These are phyloP conservation scores for Tylopilus subfusipes DNA, from an alignment of 768 basidiomycete genomes.

Conservation along the genomic window DNA sequence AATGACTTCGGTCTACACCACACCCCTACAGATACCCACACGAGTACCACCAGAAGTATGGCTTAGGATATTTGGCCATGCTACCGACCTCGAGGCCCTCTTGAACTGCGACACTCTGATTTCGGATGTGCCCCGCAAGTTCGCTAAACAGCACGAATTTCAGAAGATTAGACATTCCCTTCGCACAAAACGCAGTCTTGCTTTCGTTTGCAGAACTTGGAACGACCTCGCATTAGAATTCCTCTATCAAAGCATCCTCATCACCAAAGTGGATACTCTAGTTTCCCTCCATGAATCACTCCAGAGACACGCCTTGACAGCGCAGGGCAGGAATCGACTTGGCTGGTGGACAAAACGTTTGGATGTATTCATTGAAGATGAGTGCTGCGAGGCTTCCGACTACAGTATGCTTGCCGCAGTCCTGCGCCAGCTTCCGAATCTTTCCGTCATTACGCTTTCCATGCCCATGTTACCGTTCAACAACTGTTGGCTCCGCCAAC, in stretches of 20 bases:
- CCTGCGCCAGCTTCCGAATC: constrained; percentile 26
- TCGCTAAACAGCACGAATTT: constrained; percentile 17
- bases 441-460: constrained; percentile 24
- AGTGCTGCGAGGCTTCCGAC: constrained; percentile 25
- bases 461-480: constrained; percentile 25
- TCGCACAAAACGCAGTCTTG: constrained; percentile 19
- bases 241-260: constrained; percentile 22
- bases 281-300: constrained; percentile 15
- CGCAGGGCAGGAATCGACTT: constrained; percentile 2
- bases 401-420: constrained; percentile 22
- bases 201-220: constrained; percentile 27
- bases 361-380: constrained; percentile 24
- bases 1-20: constrained; percentile 9
- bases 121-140: constrained; percentile 19
- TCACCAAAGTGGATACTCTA: constrained; percentile 19
- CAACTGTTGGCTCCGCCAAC: constrained; percentile 26
- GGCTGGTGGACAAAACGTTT: constrained; percentile 30
- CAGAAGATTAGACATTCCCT: constrained; percentile 20
- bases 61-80: constrained; percentile 24
- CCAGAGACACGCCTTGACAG: constrained; percentile 2
- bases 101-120: constrained; percentile 8
- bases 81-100: constrained; percentile 11
- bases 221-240: constrained; percentile 19
- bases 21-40: neutral
- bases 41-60: constrained; percentile 29